Evolutionary conservation across 2,329 filamentous ascomycete genomes (phyloP).

Genomic region (Emmonsiellopsis sp.): DNA sequence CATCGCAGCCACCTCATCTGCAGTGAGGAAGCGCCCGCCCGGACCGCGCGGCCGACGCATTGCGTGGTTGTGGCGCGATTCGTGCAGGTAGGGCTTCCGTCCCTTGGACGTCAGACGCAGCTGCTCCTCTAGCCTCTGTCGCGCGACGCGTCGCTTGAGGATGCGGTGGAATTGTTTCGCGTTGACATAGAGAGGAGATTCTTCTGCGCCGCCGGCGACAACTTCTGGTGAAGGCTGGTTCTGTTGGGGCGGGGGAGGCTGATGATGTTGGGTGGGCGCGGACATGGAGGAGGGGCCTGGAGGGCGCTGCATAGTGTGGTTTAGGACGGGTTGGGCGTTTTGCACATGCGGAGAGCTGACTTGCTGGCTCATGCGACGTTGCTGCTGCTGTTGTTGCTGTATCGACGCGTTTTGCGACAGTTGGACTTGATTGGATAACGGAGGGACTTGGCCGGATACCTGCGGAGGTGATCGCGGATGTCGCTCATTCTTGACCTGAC

Average conservation of each 20-base stretch:
- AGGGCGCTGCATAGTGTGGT: slow-evolving; percentile 47
- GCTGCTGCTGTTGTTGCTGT: slow-evolving; percentile 23
- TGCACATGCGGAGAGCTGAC: slow-evolving; percentile 66
- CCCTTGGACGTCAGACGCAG: slow-evolving; percentile 88
- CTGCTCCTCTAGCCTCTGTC: slow-evolving; percentile 88
- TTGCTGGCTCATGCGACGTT: slow-evolving; percentile 62
- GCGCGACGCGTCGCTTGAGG: slow-evolving; percentile 81
- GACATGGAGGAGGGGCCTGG: slow-evolving; percentile 42
- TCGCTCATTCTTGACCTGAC: slow-evolving; percentile 62
- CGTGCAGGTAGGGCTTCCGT: slow-evolving; percentile 91
- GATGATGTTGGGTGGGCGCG: slow-evolving; percentile 36
- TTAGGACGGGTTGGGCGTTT: slow-evolving; percentile 67
- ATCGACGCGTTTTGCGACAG: slow-evolving; percentile 24
- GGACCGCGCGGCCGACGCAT: slow-evolving; percentile 93
- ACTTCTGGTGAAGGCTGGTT: slow-evolving; percentile 74
- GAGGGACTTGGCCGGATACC: slow-evolving; percentile 51
- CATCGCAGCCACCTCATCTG: slow-evolving; percentile 87
- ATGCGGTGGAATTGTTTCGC: slow-evolving; percentile 98
- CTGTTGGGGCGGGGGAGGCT: slow-evolving; percentile 52
- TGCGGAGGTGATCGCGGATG: slow-evolving; percentile 68
- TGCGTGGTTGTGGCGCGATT: slow-evolving; percentile 94
- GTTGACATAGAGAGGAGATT: slow-evolving; percentile 94
- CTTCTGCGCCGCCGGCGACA: slow-evolving; percentile 59
- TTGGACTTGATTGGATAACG: slow-evolving; percentile 25
- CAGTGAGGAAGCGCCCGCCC: slow-evolving; percentile 89